phyloP scores from a whole-genome alignment of 805 yeast genomes.

The Babjeviella inositovora region DNA sequence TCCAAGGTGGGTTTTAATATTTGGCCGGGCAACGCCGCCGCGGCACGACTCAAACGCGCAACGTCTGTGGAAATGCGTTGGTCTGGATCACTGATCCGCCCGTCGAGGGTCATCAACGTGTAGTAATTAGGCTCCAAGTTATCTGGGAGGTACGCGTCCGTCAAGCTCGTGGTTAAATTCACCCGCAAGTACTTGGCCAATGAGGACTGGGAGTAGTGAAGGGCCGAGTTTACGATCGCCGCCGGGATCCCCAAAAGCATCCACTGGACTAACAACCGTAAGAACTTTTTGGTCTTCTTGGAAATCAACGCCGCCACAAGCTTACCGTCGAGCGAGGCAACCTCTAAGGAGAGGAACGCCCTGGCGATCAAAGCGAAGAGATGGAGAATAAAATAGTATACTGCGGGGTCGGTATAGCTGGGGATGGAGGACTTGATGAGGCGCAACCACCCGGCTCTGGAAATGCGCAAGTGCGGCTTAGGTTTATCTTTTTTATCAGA shows the following conservation, averaged over 20 bases:
- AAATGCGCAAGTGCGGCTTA: constrained; percentile 5
- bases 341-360: constrained; percentile 62
- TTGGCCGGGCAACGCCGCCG: constrained; percentile 69
- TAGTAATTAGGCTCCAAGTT: constrained; percentile 57
- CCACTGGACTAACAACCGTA: constrained; percentile 57
- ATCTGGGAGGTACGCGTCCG: constrained; percentile 60
- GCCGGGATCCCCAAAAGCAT: constrained; percentile 80
- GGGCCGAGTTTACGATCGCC: constrained; percentile 56
- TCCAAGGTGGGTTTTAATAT: constrained; percentile 73
- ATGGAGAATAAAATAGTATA: constrained; percentile 25
- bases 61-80: constrained; percentile 75
- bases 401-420: too few relatives aligned
- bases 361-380: constrained; percentile 43
- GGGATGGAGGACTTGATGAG: constrained; percentile 20
- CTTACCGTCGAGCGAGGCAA: constrained; percentile 76
- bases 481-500: constrained; percentile 2
- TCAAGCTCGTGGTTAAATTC: constrained; percentile 45
- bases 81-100: constrained; percentile 52
- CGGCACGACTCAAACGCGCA: constrained; percentile 52
- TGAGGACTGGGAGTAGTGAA: constrained; percentile 42
- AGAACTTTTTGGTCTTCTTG: constrained; percentile 48
- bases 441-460: constrained; percentile 6
- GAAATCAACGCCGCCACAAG: constrained; percentile 71
- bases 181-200: constrained; percentile 43
- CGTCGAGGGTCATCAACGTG: constrained; percentile 47